Base-by-base conservation (phyloP, 129 eudicot species). In the Pulicaria dysenterica region DNA sequence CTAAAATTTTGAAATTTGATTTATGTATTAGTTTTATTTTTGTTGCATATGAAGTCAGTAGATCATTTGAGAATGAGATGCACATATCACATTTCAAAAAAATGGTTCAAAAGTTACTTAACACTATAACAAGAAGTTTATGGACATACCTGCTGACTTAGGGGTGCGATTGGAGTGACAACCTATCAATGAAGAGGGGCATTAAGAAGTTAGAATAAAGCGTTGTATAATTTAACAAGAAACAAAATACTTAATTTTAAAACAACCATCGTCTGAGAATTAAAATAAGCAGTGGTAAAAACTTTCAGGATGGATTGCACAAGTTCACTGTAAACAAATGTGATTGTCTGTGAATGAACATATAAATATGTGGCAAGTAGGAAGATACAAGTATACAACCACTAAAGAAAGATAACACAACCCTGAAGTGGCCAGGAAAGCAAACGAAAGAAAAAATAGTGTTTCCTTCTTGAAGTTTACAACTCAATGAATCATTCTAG, bases 81-180 rank as follows among this genome's bases (percentile, higher is more conserved):
- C 53, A n/a, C 6, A 48, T 12, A 55, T 24, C 40, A 16, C 49
- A 36, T 15, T 38, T 34, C n/a, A 14, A 56, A 4, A 72, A 0
- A 72, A 13, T 14, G 47, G 12, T 56, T 58, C 38, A 17, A n/a
- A 47, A 24, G 37, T 37, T 59, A 60, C 74, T 2, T 41, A 31
- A 11, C 42, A 77, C 9, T 44, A 62, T 78, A 69, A 50, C 6
- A 42, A 13, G 24, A 70, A 55, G 39, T 7, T 61, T 70, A 31
- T 8, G 49, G 54, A 17, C 41, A 57, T 94, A 94, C 99, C 99
- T 94, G 99, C 83, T 94, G 99, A 82, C 93, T 94, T 58, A 94
- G 85, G 46, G 99, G 99, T 62, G 99, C 99, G 48, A 94, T 86
- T 78, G 99, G 99, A 77, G 99, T 94, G 78, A 94, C 96, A 72